A percentile compares a stretch with the other conserved stretches of the same genome.
Evolutionary conservation across 768 basidiomycete genomes (phyloP).

Genomic region (Tulasnella sp.): DNA sequence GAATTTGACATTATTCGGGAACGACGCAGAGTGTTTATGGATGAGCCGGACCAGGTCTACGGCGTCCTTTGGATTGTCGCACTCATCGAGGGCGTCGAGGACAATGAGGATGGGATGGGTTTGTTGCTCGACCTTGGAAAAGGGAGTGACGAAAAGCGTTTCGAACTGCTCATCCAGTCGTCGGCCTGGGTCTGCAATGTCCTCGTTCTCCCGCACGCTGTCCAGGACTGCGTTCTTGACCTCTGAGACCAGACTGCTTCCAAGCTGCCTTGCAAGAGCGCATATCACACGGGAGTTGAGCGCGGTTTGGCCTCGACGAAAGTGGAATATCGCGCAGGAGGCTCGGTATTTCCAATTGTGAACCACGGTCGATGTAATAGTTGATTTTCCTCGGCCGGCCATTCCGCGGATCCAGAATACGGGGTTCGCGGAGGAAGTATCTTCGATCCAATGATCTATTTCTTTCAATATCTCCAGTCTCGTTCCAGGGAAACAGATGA

Average conservation of each 20-base stretch:
- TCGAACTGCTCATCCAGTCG: background rate
- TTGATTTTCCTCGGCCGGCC: background rate
- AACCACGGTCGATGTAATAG: background rate
- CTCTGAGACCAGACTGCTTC: background rate
- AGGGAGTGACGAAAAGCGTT: background rate
- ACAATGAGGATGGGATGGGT: background rate
- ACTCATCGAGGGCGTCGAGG: background rate
- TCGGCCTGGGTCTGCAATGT: background rate
- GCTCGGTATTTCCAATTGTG: background rate
- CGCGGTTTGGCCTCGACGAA: background rate
- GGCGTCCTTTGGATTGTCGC: background rate
- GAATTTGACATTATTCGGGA: background rate
- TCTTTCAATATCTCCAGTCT: background rate
- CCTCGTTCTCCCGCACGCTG: background rate
- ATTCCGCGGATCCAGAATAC: background rate
- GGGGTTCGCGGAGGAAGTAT: background rate
- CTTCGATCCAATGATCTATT: background rate
- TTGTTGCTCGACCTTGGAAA: background rate
- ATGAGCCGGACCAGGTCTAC: background rate
- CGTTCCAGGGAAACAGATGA: background rate
- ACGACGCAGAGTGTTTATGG: background rate
- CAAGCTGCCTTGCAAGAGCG: background rate
- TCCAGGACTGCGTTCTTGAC: background rate
- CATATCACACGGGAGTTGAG: background rate
- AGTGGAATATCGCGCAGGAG: background rate